Conservation (phyloP, 768 basidiomycete species). For the Boletellus sp. region DNA sequence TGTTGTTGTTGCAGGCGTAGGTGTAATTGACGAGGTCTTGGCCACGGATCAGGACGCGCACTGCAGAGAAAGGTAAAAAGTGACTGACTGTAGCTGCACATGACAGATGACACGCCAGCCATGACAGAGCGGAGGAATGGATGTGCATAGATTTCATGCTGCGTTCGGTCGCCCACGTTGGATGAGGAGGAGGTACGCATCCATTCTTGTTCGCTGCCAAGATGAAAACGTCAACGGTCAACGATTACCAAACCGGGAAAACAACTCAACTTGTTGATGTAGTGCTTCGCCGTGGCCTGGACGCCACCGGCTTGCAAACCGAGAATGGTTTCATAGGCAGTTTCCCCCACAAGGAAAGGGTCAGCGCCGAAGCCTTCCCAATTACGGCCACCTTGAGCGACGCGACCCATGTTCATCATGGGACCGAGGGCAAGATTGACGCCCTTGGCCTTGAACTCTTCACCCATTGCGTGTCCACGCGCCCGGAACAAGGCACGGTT, state of each 20-base stretch:
- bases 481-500: slow-evolving; percentile 74
- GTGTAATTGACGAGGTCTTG: slow-evolving; percentile 54
- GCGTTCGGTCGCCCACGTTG: slow-evolving; percentile 39
- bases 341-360: slow-evolving; percentile 80
- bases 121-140: slow-evolving; percentile 59
- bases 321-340: slow-evolving; percentile 71
- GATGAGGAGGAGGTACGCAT: slow-evolving; percentile 32
- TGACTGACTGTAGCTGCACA: slow-evolving; percentile 55
- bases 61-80: neutral
- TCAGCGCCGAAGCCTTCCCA: slow-evolving; percentile 97
- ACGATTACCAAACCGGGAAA: neutral
- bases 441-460: slow-evolving; percentile 81
- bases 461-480: slow-evolving; percentile 75
- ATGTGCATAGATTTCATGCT: slow-evolving; percentile 57
- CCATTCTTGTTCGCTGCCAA: slow-evolving; percentile 35
- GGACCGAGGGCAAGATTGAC: slow-evolving; percentile 75
- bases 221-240: neutral
- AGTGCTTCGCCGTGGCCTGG: slow-evolving; percentile 85
- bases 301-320: slow-evolving; percentile 82
- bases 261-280: slow-evolving; percentile 59
- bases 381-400: slow-evolving; percentile 78
- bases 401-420: slow-evolving; percentile 85
- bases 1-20: slow-evolving; percentile 62
- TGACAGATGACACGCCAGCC: slow-evolving; percentile 62
- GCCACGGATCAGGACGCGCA: neutral